phyloP scores from a whole-genome alignment of 202 grass and related monocot species.

The Zizania palustris region DNA sequence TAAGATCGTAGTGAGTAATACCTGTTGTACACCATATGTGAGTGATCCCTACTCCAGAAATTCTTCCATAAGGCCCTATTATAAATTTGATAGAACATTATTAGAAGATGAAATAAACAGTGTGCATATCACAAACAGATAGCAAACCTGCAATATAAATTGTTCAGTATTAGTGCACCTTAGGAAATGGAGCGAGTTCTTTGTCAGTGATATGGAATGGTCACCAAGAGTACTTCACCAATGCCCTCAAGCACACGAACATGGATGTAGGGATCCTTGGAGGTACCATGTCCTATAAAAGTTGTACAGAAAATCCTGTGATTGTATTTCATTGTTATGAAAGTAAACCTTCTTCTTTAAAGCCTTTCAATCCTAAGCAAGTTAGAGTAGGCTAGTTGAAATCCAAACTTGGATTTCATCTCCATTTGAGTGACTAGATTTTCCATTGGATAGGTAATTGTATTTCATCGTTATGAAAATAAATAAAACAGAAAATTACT shows the following conservation, averaged over 20 bases:
- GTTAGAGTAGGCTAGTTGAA: no score
- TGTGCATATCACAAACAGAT: slow-evolving; percentile 10
- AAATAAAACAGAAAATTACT: slow-evolving; percentile 13
- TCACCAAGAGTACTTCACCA: slow-evolving; percentile 92
- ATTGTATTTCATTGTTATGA: not conserved
- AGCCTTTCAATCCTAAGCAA: no score
- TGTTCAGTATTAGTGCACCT: slow-evolving; percentile 85
- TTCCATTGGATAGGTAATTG: no score
- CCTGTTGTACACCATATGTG: slow-evolving; percentile 47
- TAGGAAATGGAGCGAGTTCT: slow-evolving; percentile 92
- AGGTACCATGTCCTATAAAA: slow-evolving; percentile 88
- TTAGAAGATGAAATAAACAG: not conserved
- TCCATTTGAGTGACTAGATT: no score
- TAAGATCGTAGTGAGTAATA: slow-evolving; percentile 31
- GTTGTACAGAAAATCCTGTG: not conserved
- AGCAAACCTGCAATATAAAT: slow-evolving; percentile 85
- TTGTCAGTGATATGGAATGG: slow-evolving; percentile 81
- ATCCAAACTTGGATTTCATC: no score
- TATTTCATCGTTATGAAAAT: not conserved
- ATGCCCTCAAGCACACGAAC: slow-evolving; percentile 83
- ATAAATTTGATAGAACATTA: slow-evolving; percentile 25
- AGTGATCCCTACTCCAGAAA: slow-evolving; percentile 65
- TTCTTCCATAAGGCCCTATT: slow-evolving; percentile 91
- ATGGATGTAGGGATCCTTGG: slow-evolving; percentile 93
- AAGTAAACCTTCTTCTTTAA: no score